Evolutionary conservation across 2,329 filamentous ascomycete species (phyloP), one percentile per base, ranked within the genome.

Genomic region (Trichoderma cornu-damae): DNA sequence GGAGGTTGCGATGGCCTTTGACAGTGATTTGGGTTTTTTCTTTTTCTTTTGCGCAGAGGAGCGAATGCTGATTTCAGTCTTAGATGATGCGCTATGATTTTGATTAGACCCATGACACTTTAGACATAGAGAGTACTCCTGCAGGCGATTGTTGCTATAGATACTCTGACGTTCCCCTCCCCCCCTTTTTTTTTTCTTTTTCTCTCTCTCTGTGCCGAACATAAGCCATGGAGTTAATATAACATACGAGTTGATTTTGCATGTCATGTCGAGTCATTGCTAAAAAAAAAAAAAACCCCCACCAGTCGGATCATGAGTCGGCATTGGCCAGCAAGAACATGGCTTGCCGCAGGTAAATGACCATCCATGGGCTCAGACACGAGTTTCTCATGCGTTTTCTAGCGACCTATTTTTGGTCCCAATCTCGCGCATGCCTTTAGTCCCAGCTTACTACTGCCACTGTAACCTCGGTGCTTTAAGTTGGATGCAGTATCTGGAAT

Each of bases 1-100:
- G 43, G 18, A 2, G 40, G 20, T 12, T 28, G 50, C 14, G 42
- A 20, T 40, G 50, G 47, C 44, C 70, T 59, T 22, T 60, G 49
- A 4, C 61, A 62, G 9, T 60, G 61, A 32, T 61, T 44, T 2
- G 35, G 12, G 16, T 26, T 16, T 37, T 3, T 2, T 37, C 11
- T 38, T 20, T 38, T 16, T 18, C 2, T 8, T n/a, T n/a, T 34
- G 16, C 34, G 28, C 22, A 16, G 8, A 14, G 12, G 24, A 24
- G 20, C 40, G 24, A 26, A 20, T 22, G 20, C 26, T 44, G 40
- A 26, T 28, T 12, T 26, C 26, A 9, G 20, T 22, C 20, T 26
- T 44, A 44, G 40, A 44, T 26, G 22, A 44, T 44, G 40, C 40
- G 40, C 7, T 16, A 40, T 51, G 24, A 22, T 51, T 30, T 40